Conservation (phyloP, 305 asterid species). For the Ilex paraguariensis region DNA sequence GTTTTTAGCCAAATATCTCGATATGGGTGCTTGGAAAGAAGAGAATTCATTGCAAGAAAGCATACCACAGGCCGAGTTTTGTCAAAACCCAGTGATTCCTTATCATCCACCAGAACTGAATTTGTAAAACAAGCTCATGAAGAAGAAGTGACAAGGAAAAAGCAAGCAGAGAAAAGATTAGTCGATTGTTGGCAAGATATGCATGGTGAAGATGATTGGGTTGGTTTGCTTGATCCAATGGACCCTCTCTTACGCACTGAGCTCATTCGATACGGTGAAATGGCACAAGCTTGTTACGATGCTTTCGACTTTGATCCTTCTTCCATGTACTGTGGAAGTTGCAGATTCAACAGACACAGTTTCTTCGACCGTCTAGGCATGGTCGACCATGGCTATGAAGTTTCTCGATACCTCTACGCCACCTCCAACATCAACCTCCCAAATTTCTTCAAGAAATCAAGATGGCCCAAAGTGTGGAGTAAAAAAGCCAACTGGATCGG, state of each 20-base stretch:
- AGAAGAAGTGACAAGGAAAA: not conserved
- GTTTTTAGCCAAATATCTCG: not conserved
- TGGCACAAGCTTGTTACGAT: conserved; percentile 53
- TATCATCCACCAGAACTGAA: not conserved
- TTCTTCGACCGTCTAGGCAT: conserved; percentile 31
- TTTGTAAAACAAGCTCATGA: not conserved
- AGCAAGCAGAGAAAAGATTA: conserved; percentile 6
- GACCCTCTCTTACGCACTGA: conserved; percentile 33
- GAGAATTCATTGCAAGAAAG: not conserved
- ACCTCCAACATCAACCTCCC: conserved; percentile 46
- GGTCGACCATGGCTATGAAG: conserved; percentile 31
- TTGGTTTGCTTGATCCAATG: conserved; percentile 39
- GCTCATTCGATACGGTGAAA: conserved; percentile 38
- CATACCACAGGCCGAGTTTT: not conserved
- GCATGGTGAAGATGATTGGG: conserved; percentile 42
- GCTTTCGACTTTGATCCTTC: conserved; percentile 39
- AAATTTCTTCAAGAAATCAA: conserved; percentile 21
- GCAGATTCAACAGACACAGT: conserved; percentile 17
- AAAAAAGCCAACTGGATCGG: conserved; percentile 43
- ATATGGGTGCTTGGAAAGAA: not conserved
- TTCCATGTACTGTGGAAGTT: conserved; percentile 46
- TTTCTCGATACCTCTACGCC: conserved; percentile 41
- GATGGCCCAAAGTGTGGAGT: conserved; percentile 36
- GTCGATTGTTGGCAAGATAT: conserved; percentile 32
- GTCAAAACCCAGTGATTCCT: not conserved